phyloP scores from a whole-genome alignment of 805 yeast species.

The Candida bentonensis region DNA sequence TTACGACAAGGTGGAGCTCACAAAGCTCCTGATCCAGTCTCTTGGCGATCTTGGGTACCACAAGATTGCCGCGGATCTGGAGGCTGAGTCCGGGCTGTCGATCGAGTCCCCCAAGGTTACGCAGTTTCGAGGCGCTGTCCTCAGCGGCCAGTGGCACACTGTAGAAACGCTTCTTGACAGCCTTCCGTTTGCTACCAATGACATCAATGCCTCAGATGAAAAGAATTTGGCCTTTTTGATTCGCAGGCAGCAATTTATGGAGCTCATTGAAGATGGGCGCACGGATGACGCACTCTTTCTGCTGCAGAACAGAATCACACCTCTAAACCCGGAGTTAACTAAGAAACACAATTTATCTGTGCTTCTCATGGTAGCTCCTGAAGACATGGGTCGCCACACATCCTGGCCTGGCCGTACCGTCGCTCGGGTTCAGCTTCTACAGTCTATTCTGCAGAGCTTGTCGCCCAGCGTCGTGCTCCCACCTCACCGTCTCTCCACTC shows the following conservation, averaged over 20 bases:
- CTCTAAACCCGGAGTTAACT: slow-evolving; percentile 15
- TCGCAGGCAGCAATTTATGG: slow-evolving; percentile 25
- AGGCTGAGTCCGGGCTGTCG: slow-evolving; percentile 23
- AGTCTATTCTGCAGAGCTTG: slow-evolving; percentile 30
- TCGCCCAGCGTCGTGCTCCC: slow-evolving; percentile 43
- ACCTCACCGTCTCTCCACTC: slow-evolving; percentile 32
- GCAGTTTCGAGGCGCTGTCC: slow-evolving; percentile 25
- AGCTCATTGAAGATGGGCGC: slow-evolving; percentile 17
- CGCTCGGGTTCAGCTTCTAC: slow-evolving; percentile 21
- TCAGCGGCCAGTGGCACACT: slow-evolving; percentile 29
- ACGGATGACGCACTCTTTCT: slow-evolving; percentile 24
- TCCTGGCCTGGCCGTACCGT: slow-evolving; percentile 13
- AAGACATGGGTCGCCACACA: slow-evolving; percentile 19
- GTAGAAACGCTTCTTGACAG: slow-evolving; percentile 22
- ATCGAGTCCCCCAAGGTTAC: slow-evolving; percentile 31
- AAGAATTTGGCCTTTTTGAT: slow-evolving; percentile 19
- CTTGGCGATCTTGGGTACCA: slow-evolving; percentile 36
- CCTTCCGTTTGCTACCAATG: slow-evolving; percentile 8
- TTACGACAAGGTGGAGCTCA: background rate
- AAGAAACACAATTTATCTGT: slow-evolving; percentile 17
- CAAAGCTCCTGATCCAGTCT: slow-evolving; percentile 30
- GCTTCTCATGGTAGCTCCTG: slow-evolving; percentile 18
- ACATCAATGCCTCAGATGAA: slow-evolving; percentile 8
- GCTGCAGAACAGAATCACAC: slow-evolving; percentile 25
- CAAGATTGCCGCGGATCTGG: slow-evolving; percentile 25